Evolutionary conservation across 306 rosid genomes (phyloP), one percentile per base, ranked within the genome.

Genomic region (Echinosophora koreensis): DNA sequence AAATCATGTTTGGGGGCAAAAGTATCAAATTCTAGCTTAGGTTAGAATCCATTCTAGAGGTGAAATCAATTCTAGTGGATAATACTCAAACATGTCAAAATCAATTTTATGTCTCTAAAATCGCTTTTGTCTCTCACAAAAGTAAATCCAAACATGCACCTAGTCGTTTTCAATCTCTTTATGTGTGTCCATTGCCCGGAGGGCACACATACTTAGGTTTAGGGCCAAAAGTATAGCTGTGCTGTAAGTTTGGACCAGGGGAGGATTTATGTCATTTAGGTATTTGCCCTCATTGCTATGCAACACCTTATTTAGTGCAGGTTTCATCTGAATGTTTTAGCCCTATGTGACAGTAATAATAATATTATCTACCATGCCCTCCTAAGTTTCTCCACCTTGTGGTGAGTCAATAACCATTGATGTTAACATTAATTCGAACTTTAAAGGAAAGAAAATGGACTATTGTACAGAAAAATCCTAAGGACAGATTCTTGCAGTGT

Each of bases 221-320:
- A 70, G 87, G 87, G 82, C 88, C 85, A 63, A 4, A 3, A 7
- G 1, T 35, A 38, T 46, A 50, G 67, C 4, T 44, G 73, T 61
- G 56, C 39, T 6, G 37, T 28, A 39, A 77, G 71, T 49, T 58
- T 30, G 50, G 71, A 12, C 63, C 57, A 28, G 83, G 80, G 32
- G 17, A 32, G 77, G 79, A 74, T 51, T 76, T 73, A 68, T 81
- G 50, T 76, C 50, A 55, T 44, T 67, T 8, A 10, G 59, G 71
- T 67, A 61, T 75, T 81, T 90, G 86, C 91, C 91, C 85, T 87
- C 83, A 10, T 15, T 65, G 51, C 67, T 73, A 85, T 77, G 93
- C 91, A 90, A 90, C 77, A 44, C 17, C 56, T 60, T 62, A 32
- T 73, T 42, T 56, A 27, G 47, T 41, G 56, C 15, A 51, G 27